Evolutionary conservation across 805 yeast genomes (phyloP).

Genomic region (Yarrowia sp.): DNA sequence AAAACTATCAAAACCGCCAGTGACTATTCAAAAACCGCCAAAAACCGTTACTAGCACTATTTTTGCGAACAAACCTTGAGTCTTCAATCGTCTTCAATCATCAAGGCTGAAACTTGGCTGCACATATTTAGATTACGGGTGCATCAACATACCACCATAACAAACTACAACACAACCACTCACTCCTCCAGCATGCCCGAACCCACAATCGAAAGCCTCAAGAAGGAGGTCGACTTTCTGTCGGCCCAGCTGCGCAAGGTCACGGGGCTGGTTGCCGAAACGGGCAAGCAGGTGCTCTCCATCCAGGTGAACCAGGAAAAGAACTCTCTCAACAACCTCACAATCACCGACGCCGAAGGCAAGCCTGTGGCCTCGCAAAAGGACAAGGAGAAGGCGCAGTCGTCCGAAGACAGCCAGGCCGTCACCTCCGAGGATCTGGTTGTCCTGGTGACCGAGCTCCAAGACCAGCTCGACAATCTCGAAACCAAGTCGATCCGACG

Average conservation of each 20-base stretch:
- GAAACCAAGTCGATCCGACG: conserved; percentile 82
- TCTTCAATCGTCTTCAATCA: too few species aligned
- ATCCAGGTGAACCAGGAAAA: conserved; percentile 37
- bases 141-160: background rate
- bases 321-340: conserved; percentile 29
- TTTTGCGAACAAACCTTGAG: too few species aligned
- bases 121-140: too few species aligned
- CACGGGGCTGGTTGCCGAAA: conserved; percentile 31
- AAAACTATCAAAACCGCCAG: too few species aligned
- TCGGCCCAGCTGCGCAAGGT: conserved; percentile 35
- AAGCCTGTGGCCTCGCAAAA: conserved; percentile 24
- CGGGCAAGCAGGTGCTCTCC: conserved; percentile 35
- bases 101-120: too few species aligned
- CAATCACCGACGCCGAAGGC: conserved; percentile 36
- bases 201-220: conserved; percentile 35
- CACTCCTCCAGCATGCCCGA: conserved; percentile 6
- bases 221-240: conserved; percentile 32
- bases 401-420: conserved; percentile 60
- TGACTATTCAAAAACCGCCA: too few species aligned
- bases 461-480: conserved; percentile 76
- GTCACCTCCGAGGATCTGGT: conserved; percentile 85
- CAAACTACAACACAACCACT: background rate
- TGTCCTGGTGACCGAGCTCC: conserved; percentile 87
- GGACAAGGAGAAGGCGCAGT: conserved; percentile 1
- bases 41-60: too few species aligned